A percentile compares a stretch with the other conserved stretches of the same genome.
Conservation (phyloP, 2,329 filamentous ascomycete genomes). For the Claviceps monticola region DNA sequence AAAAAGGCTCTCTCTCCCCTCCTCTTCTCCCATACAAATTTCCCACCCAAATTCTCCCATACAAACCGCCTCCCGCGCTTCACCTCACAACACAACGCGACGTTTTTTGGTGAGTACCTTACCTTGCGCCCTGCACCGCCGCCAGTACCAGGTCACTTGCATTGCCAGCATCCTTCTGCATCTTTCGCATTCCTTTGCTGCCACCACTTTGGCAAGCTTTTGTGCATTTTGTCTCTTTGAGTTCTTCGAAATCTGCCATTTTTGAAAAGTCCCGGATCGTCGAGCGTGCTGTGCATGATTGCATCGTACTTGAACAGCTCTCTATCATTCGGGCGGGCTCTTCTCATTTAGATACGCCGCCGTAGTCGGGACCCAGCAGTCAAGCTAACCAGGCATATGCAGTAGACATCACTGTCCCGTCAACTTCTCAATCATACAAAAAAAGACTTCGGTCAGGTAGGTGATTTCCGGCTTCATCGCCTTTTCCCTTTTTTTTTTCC, state of each 20-base stretch:
- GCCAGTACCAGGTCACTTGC: slow-evolving; percentile 22
- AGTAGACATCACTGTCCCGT: slow-evolving; percentile 11
- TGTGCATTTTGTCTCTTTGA: background rate
- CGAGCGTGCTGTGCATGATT: slow-evolving; percentile 5
- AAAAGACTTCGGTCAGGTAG: slow-evolving; percentile 1
- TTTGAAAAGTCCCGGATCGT: too few relatives aligned
- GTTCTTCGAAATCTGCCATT: background rate
- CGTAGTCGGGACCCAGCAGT: slow-evolving; percentile 2
- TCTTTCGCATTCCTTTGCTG: background rate
- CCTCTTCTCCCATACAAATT: slow-evolving; percentile 50
- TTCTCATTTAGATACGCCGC: slow-evolving; percentile 2
- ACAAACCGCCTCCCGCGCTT: slow-evolving; percentile 28
- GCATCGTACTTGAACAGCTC: slow-evolving; percentile 4
- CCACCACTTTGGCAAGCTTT: background rate
- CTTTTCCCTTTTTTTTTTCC: background rate
- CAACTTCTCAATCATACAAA: slow-evolving; percentile 5
- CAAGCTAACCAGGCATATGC: slow-evolving; percentile 7
- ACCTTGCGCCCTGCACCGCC: slow-evolving; percentile 9
- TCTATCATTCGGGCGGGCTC: background rate
- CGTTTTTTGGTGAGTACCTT: slow-evolving; percentile 39
- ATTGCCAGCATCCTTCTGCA: slow-evolving; percentile 4
- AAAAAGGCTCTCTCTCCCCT: slow-evolving; percentile 42
- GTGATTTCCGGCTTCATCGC: background rate
- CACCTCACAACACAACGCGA: slow-evolving; percentile 26
- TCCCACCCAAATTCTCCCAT: slow-evolving; percentile 40